Evolutionary conservation across 257 asterid genomes (phyloP).

Genomic region (Solanum lycopersicoides): DNA sequence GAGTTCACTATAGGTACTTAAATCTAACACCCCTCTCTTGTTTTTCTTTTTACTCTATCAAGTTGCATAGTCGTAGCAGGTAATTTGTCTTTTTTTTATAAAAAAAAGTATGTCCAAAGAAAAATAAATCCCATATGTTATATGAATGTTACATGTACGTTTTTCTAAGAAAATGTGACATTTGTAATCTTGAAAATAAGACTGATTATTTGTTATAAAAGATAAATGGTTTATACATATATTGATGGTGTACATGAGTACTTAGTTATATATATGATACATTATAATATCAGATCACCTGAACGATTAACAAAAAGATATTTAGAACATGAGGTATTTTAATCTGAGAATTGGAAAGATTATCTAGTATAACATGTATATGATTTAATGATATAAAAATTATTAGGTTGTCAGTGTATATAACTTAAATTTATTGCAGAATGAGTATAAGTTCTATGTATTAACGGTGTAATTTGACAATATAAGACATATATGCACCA

Average conservation of each 20-base stretch:
- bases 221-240: not conserved
- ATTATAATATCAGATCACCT: not conserved
- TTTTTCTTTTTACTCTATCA: not conserved
- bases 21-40: not conserved
- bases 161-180: not conserved
- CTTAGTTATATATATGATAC: not conserved
- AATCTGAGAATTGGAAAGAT: not conserved
- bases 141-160: not conserved
- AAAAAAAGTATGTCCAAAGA: not conserved
- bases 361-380: not conserved
- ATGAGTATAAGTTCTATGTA: not conserved
- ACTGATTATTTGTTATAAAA: not conserved
- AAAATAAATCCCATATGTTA: not conserved
- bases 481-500: not conserved
- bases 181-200: not conserved
- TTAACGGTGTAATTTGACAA: not conserved
- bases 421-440: not conserved
- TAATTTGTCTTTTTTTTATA: not conserved
- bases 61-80: not conserved
- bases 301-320: not conserved
- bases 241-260: not conserved
- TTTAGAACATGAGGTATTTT: not conserved
- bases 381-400: not conserved
- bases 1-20: constrained; percentile 33
- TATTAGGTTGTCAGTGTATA: not conserved